Base-by-base conservation (phyloP, 2,329 filamentous ascomycete genomes). In the Beauveria sp. region DNA sequence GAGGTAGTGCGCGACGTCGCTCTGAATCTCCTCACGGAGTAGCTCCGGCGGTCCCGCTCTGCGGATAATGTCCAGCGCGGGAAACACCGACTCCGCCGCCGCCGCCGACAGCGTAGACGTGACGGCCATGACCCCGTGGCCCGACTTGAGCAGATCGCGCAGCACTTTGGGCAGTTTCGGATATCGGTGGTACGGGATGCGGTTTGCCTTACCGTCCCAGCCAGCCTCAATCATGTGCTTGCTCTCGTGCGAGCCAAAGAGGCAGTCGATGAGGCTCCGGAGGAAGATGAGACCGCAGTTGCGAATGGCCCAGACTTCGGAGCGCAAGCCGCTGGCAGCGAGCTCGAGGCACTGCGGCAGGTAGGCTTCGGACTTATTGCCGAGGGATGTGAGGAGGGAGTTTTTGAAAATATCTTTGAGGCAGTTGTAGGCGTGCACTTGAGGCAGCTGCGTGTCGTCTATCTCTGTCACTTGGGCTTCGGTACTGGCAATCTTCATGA, bases 381-480 rank as follows among this genome's bases (percentile, higher is more conserved):
- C 83, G 22, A 96, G 80, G 40, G 85, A 84, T 0, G 90, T 80
- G 20, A 97, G 79, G 55, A 85, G 84, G 0, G 91, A 91, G 66
- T 88, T 92, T 61, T 90, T 93, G 73, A 97, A 94, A 2, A 96
- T 87, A 65, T 96, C 92, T 70, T 94, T 94, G 61, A 99, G 77
- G 63, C 90, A 96, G 71, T 99, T 99, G 70, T 96, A 83, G 0
- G 94, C 92, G 72, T 99, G 94, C 0, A 99, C 94, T 73, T 99
- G 93, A 0, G 92, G 89, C 5, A 97, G 76, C 46, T 89, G 87
- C 2, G 82, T 82, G 34, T 81, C 84, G 62, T 87, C 84, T 0
- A 82, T 84, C 62, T 84, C 80, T 0, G 80, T 78, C 47, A 81
- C 77, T 10, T 71, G 75, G 3, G 82, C 82, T 55, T 83, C 79